These are phyloP conservation scores for Pythium phragmitis DNA, from an alignment of 352 stramenopile genomes.

Conservation along the genomic window DNA sequence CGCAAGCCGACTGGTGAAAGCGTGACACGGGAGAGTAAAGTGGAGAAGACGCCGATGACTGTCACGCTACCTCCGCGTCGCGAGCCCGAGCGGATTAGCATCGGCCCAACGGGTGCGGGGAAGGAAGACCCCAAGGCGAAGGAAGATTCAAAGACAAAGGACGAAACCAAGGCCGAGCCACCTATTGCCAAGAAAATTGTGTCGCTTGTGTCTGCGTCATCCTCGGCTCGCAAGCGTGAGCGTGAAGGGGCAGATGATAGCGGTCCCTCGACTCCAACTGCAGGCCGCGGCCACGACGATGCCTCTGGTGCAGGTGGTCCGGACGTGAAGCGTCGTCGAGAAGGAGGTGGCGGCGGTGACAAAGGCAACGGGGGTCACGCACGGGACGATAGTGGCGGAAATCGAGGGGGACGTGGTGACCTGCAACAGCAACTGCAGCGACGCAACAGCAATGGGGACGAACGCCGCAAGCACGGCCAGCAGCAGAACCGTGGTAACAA, in stretches of 20 bases:
- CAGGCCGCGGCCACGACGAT: constrained; percentile 9
- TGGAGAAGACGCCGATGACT: constrained; percentile 15
- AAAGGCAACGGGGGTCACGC: constrained; percentile 17
- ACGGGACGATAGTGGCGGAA: constrained; percentile 14
- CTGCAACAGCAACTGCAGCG: constrained; percentile 17
- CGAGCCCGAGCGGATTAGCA: constrained; percentile 10
- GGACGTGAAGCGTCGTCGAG: constrained; percentile 52
- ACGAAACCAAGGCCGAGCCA: constrained; percentile 22
- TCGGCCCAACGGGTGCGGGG: background rate
- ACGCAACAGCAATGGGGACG: constrained; percentile 40
- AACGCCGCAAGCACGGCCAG: constrained; percentile 45
- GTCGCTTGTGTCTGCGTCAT: constrained; percentile 58
- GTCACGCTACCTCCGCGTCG: constrained; percentile 6
- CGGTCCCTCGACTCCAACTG: constrained; percentile 1
- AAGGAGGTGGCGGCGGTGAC: constrained; percentile 22
- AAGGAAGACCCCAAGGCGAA: constrained; percentile 20
- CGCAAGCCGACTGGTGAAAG: constrained; percentile 12
- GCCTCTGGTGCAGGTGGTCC: constrained; percentile 13
- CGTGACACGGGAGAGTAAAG: background rate
- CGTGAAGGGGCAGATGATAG: constrained; percentile 32
- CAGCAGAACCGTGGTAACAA: constrained; percentile 22
- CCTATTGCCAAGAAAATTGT: constrained; percentile 59
- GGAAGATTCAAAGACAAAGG: background rate
- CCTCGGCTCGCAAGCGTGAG: constrained; percentile 57
- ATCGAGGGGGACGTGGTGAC: constrained; percentile 11